Conservation (phyloP, 2,329 filamentous ascomycete genomes). For the Colletotrichum melonis region DNA sequence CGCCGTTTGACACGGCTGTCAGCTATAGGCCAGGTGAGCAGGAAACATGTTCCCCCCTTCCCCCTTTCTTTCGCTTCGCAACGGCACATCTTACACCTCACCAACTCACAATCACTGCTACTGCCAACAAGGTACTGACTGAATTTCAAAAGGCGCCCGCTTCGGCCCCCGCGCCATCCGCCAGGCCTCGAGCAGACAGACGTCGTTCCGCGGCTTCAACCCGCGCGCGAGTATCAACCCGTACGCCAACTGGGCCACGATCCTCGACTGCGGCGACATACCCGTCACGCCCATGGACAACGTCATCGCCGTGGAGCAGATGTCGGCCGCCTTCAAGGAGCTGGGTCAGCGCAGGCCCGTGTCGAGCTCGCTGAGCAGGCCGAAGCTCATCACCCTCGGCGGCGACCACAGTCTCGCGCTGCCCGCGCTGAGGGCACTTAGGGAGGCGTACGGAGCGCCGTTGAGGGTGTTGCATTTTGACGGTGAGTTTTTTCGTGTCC, state of each 20-base stretch:
- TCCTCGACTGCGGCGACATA: conserved; percentile 92
- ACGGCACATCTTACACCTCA: background rate
- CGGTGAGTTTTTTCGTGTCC: conserved; percentile 42
- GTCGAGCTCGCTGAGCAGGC: conserved; percentile 48
- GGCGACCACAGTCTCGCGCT: conserved; percentile 80
- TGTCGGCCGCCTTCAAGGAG: conserved; percentile 83
- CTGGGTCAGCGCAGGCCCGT: conserved; percentile 60
- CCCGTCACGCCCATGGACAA: conserved; percentile 91
- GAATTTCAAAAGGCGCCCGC: conserved; percentile 65
- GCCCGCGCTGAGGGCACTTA: conserved; percentile 75
- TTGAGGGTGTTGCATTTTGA: conserved; percentile 82
- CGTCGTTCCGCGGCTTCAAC: conserved; percentile 82
- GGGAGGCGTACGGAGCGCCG: conserved; percentile 69
- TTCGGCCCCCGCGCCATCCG: conserved; percentile 92
- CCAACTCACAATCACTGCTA: too few relatives aligned
- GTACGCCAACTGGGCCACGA: conserved; percentile 80
- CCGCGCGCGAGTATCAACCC: conserved; percentile 85
- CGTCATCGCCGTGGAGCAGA: conserved; percentile 81
- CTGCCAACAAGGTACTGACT: background rate
- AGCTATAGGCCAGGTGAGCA: conserved; percentile 73
- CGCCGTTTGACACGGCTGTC: conserved; percentile 80
- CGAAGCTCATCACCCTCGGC: conserved; percentile 75
- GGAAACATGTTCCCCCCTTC: background rate
- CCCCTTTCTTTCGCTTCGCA: background rate
- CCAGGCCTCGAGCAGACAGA: conserved; percentile 84